Percentiles rank a stretch among this genome's conserved stretches.
Conservation (phyloP, 148 eudicot genomes). For the Cornus kousa region DNA sequence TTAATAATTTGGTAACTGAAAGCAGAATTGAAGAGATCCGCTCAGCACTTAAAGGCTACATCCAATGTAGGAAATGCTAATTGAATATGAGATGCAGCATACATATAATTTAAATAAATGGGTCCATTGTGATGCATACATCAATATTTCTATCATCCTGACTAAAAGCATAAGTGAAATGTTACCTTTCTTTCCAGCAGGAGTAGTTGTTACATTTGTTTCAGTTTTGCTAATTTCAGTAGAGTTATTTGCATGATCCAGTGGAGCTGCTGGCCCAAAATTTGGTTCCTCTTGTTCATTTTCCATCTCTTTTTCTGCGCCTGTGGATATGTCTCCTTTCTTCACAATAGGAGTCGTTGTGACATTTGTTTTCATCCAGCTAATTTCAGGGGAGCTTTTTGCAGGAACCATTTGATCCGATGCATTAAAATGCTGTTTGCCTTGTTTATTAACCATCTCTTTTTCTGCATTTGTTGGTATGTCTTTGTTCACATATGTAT, state of each 20-base stretch:
- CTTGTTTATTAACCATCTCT: conserved; percentile 12
- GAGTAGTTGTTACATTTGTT: not conserved
- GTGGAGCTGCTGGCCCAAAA: conserved; percentile 5
- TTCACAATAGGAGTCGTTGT: conserved; percentile 2
- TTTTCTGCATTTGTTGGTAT: conserved; percentile 10
- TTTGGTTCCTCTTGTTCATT: not conserved
- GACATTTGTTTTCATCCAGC: not conserved
- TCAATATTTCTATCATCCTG: not conserved
- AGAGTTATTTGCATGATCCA: conserved; percentile 8
- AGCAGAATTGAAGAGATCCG: not conserved
- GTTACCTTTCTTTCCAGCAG: conserved; percentile 17
- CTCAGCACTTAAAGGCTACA: not conserved
- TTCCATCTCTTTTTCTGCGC: not conserved
- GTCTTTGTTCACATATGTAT: not conserved
- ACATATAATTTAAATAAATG: not conserved
- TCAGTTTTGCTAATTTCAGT: not conserved
- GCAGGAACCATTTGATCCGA: conserved; percentile 8
- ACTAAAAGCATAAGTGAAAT: conserved; percentile 10
- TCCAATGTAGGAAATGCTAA: not conserved
- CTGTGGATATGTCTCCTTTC: conserved; percentile 1
- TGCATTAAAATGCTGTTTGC: conserved; percentile 12
- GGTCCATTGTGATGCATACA: not conserved
- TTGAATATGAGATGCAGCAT: not conserved
- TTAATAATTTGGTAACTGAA: not conserved
- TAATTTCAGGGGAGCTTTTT: conserved; percentile 11